Percentiles rank a stretch among this genome's conserved stretches.
Conservation (phyloP, 345 rosid genomes). For the Camelina hispida region DNA sequence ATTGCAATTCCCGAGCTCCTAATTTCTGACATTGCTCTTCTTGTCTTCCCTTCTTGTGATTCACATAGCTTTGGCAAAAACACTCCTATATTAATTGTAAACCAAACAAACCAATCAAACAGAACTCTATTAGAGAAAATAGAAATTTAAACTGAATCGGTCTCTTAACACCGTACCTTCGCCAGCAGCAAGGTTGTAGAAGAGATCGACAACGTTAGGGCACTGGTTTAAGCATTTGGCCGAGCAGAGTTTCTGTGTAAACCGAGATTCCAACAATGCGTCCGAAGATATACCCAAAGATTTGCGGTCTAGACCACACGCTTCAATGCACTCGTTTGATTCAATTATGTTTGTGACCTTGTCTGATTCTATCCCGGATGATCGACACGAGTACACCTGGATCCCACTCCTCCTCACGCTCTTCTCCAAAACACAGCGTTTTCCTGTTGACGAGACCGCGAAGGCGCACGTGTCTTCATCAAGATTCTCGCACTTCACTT, state of each 20-base stretch:
- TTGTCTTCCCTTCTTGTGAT: conserved; percentile 51
- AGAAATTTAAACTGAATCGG: not conserved
- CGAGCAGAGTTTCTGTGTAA: conserved; percentile 71
- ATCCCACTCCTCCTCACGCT: conserved; percentile 61
- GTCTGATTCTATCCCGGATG: conserved; percentile 75
- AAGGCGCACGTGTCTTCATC: conserved; percentile 65
- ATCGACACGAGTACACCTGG: conserved; percentile 61
- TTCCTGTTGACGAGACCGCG: conserved; percentile 74
- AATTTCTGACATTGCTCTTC: conserved; percentile 66
- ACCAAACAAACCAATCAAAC: not conserved
- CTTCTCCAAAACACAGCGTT: conserved; percentile 83
- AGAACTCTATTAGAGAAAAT: not conserved
- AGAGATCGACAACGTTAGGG: conserved; percentile 82
- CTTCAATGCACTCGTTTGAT: conserved; percentile 64
- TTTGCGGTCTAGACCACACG: conserved; percentile 79
- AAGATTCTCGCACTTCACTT: conserved; percentile 66
- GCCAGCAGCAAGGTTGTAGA: conserved; percentile 87
- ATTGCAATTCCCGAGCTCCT: conserved; percentile 59
- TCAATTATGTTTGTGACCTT: conserved; percentile 65
- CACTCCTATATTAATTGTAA: conserved; percentile 52
- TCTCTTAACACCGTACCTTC: conserved; percentile 60
- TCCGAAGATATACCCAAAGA: conserved; percentile 87
- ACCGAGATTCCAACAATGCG: conserved; percentile 69
- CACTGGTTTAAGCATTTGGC: conserved; percentile 71
- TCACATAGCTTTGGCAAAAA: conserved; percentile 80